phyloP scores from a whole-genome alignment of 106 monocot species.

The Acorus calamus region DNA sequence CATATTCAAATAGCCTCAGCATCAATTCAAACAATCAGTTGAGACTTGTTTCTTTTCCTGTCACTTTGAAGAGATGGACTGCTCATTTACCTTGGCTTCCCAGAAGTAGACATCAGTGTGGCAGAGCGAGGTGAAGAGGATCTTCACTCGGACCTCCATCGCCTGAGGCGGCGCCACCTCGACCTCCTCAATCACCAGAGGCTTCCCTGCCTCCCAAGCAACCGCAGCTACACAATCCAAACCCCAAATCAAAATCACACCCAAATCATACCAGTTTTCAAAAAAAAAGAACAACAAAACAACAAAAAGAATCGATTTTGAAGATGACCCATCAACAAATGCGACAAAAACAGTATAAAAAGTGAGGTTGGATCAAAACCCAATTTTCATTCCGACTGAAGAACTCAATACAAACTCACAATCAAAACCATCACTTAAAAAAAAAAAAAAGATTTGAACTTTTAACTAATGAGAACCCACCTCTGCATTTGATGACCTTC shows the following conservation, averaged over 20 bases:
- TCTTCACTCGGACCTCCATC: conserved; percentile 60
- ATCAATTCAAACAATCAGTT: neutral
- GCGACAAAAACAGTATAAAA: too few relatives aligned
- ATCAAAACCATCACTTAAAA: neutral
- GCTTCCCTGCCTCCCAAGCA: conserved; percentile 77
- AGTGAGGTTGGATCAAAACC: too few relatives aligned
- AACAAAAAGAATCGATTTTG: neutral
- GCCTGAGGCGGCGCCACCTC: conserved; percentile 74
- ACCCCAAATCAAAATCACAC: neutral
- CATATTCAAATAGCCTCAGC: neutral
- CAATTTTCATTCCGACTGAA: too few relatives aligned
- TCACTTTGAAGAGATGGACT: too few relatives aligned
- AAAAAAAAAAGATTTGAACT: too few relatives aligned
- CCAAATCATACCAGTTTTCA: neutral
- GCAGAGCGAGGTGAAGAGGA: conserved; percentile 61
- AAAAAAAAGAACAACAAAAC: neutral
- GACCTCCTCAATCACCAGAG: conserved; percentile 66
- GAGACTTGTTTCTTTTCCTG: neutral
- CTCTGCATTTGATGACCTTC: conserved; percentile 57
- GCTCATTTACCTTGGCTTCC: conserved; percentile 55
- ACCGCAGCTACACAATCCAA: conserved; percentile 43
- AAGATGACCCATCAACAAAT: too few relatives aligned
- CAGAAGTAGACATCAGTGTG: conserved; percentile 84
- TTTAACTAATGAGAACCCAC: conserved; percentile 5
- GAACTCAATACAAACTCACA: neutral